Conservation (phyloP, 73 alveolate genomes). For the Breviolum minutum region DNA sequence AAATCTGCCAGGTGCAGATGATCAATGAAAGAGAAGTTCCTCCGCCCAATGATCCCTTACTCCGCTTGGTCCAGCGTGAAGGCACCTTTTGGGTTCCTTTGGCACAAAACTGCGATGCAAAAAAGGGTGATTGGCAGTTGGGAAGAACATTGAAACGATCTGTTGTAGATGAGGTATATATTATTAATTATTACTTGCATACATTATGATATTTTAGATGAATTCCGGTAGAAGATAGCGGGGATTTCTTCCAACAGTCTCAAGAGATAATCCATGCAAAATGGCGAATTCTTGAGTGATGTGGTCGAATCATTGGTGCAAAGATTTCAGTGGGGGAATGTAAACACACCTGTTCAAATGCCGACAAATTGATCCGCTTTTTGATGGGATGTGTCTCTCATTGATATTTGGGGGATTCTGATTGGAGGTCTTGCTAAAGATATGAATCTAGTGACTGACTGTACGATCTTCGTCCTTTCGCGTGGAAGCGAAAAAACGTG, state of each 20-base stretch:
- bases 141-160: not conserved
- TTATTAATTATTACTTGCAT: not conserved
- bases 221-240: not conserved
- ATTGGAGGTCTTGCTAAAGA: no score
- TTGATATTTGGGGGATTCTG: no score
- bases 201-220: not conserved
- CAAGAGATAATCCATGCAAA: no score
- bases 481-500: no score
- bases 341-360: no score
- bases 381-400: no score
- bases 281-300: no score
- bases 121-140: not conserved
- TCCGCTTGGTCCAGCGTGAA: slow-evolving; percentile 83
- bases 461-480: no score
- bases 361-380: no score
- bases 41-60: slow-evolving; percentile 72
- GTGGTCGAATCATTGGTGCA: no score
- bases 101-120: not conserved
- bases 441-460: no score
- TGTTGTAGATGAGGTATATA: not conserved
- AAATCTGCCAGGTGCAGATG: slow-evolving; percentile 68
- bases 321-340: no score
- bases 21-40: slow-evolving; percentile 28
- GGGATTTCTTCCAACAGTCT: not conserved
- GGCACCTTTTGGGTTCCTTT: slow-evolving; percentile 79